These are phyloP conservation scores for Pythium myriotylum DNA, from an alignment of 352 stramenopile genomes.

Conservation along the genomic window DNA sequence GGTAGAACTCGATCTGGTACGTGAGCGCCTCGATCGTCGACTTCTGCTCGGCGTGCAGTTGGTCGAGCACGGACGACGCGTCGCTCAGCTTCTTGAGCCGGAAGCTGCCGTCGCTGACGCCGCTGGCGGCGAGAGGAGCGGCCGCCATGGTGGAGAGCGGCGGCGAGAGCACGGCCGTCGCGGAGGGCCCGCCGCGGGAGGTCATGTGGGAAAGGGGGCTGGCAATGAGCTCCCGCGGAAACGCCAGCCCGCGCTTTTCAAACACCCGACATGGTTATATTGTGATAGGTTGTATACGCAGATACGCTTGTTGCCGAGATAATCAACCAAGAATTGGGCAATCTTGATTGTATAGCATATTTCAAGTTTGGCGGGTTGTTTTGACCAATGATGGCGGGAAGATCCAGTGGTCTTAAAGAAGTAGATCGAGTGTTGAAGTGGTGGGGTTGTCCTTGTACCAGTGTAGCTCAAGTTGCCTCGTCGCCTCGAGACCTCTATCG, in stretches of 20 bases:
- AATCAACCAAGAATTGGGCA: not conserved
- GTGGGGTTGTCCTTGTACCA: too few species aligned
- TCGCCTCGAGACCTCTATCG: too few species aligned
- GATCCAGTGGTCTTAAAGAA: not conserved
- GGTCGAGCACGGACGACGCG: constrained; percentile 57
- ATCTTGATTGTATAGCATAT: not conserved
- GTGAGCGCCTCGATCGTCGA: constrained; percentile 81
- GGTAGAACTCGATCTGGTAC: constrained; percentile 80
- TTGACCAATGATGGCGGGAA: too few species aligned
- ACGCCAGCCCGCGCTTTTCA: constrained; percentile 21
- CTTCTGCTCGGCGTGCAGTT: constrained; percentile 80
- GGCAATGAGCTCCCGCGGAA: not conserved
- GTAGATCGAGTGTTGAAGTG: too few species aligned
- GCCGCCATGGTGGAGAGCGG: constrained; percentile 13
- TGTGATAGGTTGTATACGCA: not conserved
- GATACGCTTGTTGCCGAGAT: constrained; percentile 5
- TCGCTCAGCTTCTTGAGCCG: constrained; percentile 22
- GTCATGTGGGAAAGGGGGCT: constrained; percentile 21
- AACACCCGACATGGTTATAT: constrained; percentile 14
- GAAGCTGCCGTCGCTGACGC: not conserved
- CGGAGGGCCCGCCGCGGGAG: constrained; percentile 3
- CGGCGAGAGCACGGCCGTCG: constrained; percentile 11
- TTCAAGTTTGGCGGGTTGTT: not conserved
- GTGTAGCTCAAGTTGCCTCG: too few species aligned
- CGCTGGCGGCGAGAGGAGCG: constrained; percentile 3